These are phyloP conservation scores for Medicago arabica DNA, from an alignment of 306 rosid species.

Conservation along the genomic window DNA sequence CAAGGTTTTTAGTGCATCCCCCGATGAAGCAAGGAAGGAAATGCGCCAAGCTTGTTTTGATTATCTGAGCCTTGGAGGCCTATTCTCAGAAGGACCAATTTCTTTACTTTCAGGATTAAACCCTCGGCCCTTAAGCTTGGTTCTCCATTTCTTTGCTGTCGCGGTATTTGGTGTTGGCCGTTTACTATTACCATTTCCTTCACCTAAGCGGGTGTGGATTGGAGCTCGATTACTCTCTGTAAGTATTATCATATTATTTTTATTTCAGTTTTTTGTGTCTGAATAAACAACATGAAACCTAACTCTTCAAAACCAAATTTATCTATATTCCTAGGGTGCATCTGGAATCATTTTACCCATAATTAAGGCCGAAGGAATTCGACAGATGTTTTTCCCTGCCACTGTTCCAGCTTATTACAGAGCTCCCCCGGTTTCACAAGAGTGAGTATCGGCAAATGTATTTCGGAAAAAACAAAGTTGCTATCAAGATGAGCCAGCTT, in stretches of 20 bases:
- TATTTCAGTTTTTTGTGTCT: neutral
- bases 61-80: constrained; percentile 95
- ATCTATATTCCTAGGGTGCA: constrained; percentile 68
- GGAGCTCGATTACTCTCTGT: constrained; percentile 90
- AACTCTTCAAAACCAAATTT: neutral
- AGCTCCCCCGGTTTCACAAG: constrained; percentile 53
- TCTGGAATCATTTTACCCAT: constrained; percentile 91
- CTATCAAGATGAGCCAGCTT: constrained; percentile 27
- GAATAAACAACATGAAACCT: neutral
- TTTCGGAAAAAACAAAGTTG: constrained; percentile 15
- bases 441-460: constrained; percentile 31
- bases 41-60: constrained; percentile 99
- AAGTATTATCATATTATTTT: constrained; percentile 27
- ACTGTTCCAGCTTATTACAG: constrained; percentile 94
- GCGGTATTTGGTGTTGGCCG: constrained; percentile 95
- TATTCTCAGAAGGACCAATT: constrained; percentile 86
- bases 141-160: constrained; percentile 95
- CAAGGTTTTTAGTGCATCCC: constrained; percentile 92
- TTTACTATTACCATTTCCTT: constrained; percentile 83
- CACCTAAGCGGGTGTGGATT: constrained; percentile 84
- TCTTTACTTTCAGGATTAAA: constrained; percentile 91
- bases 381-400: constrained; percentile 96
- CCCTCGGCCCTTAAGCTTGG: constrained; percentile 96
- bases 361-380: constrained; percentile 92
- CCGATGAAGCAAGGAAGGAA: constrained; percentile 96